These are phyloP conservation scores for Diaporthe helianthi DNA, from an alignment of 2,329 filamentous ascomycete genomes.

Conservation along the genomic window DNA sequence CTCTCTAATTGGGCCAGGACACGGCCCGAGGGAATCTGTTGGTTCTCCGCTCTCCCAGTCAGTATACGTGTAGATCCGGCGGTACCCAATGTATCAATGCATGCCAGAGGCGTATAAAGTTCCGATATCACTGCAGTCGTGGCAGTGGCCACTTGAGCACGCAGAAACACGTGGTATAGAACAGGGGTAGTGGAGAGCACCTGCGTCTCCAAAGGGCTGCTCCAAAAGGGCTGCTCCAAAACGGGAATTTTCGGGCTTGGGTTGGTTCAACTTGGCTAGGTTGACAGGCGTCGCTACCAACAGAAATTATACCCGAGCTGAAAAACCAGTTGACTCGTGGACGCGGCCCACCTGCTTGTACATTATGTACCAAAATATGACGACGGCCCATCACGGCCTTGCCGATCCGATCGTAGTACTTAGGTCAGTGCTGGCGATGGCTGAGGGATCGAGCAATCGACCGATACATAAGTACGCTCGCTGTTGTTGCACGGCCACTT, in stretches of 20 bases:
- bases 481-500: neutral
- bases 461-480: too few species aligned
- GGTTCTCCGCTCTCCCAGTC: slow-evolving; percentile 12
- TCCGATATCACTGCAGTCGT: neutral
- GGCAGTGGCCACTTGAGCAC: neutral
- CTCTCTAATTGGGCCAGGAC: slow-evolving; percentile 20
- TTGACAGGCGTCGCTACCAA: neutral
- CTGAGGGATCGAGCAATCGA: too few species aligned
- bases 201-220: too few species aligned
- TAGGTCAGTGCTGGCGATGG: neutral
- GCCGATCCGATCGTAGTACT: neutral
- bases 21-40: neutral
- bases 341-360: slow-evolving; percentile 2
- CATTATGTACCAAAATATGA: neutral
- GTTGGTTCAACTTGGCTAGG: too few species aligned
- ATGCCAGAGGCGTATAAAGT: neutral
- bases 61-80: slow-evolving; percentile 9
- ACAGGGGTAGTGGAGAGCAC: neutral
- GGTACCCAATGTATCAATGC: neutral
- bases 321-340: slow-evolving; percentile 18
- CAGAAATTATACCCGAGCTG: slow-evolving; percentile 19
- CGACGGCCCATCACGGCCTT: slow-evolving; percentile 9
- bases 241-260: neutral
- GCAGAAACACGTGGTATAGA: neutral
- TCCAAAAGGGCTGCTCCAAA: too few species aligned